Base-by-base conservation (phyloP, 371 early-diverging fungal species). In the Mitosporidium daphniae region DNA sequence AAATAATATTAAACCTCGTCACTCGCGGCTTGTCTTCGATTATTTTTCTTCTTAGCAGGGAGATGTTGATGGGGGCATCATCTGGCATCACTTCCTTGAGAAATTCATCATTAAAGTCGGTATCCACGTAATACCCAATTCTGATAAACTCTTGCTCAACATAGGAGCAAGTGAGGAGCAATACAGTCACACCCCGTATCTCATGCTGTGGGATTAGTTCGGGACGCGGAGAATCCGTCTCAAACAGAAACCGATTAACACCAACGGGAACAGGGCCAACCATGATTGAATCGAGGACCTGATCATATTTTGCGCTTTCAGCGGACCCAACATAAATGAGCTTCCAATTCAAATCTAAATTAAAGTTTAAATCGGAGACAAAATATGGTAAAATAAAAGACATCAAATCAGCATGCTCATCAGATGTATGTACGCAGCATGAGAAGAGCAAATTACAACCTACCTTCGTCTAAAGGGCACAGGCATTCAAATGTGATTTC, bases 261-360 rank as follows among this genome's bases (percentile, higher is more conserved):
- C 86, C 91, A n/a, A 73, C 60, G 14, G 91, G 91, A 10, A 84
- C 59, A 18, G 91, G 91, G 0, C 91, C 91, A 5, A 89, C 80
- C 50, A 71, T 57, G 27, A 86, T 64, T 25, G 62, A 61, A 37
- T 89, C 91, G 21, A 89, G 58, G 13, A 61, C 68, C 47, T 80
- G 84, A 45, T 89, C 91, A 26, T 63, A 52, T 26, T 58, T 48
- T 27, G 54, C 53, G 34, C 53, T 57, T 34, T 70, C 61, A 1
- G 74, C 62, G 2, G 71, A 65, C 14, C 77, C 71, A 4, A 84
- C 82, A 37, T 82, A 89, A 20, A 77, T 59, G 34, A 89, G 54
- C 48, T 70, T 73, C 61, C 74, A 89, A 39, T 89, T 84, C 17
- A 89, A 46, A 51, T 89, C 82, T 77, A 31, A 11, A 2, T 16